Evolutionary conservation across 106 monocot genomes (phyloP).

Genomic region (Hemerocallis citrina): DNA sequence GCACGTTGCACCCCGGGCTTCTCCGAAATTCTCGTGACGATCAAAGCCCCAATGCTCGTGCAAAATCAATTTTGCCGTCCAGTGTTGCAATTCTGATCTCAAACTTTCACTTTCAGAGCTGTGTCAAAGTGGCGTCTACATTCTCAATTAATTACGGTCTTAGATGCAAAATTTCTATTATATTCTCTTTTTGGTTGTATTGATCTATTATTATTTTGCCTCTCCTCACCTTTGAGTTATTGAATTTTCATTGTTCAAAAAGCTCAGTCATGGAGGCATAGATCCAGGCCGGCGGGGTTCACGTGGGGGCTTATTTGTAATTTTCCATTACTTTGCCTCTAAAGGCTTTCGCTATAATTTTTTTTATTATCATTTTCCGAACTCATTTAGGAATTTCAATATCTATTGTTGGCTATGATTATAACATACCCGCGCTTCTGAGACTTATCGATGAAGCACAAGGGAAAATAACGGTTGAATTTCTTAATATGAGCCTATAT

Average conservation of each 20-base stretch:
- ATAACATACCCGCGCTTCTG: conserved; percentile 56
- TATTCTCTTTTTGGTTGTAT: conserved; percentile 1
- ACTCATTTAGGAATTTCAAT: no score
- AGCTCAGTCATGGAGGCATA: conserved; percentile 14
- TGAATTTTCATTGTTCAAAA: conserved; percentile 5
- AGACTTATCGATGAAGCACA: conserved; percentile 26
- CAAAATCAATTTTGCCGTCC: conserved; percentile 13
- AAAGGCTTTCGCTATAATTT: conserved; percentile 9
- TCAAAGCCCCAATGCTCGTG: conserved; percentile 18
- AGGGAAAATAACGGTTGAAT: conserved; percentile 51
- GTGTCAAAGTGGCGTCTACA: conserved; percentile 37
- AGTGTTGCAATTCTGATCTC: conserved; percentile 31
- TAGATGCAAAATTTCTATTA: no score
- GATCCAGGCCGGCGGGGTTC: background rate
- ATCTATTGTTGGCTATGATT: conserved; percentile 32
- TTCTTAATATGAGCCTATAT: conserved; percentile 50
- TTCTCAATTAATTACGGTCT: background rate
- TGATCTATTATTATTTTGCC: background rate
- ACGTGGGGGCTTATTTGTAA: conserved; percentile 10
- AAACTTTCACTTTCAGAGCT: conserved; percentile 5
- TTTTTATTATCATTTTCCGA: background rate
- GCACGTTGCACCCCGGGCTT: conserved; percentile 40
- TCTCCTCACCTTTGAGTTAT: conserved; percentile 15
- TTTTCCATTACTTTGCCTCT: conserved; percentile 14
- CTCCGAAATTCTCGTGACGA: conserved; percentile 13